Percentiles rank a stretch among this genome's conserved stretches.
Evolutionary conservation across 352 stramenopile genomes (phyloP).

Genomic region (Phytophthora aleatoria): DNA sequence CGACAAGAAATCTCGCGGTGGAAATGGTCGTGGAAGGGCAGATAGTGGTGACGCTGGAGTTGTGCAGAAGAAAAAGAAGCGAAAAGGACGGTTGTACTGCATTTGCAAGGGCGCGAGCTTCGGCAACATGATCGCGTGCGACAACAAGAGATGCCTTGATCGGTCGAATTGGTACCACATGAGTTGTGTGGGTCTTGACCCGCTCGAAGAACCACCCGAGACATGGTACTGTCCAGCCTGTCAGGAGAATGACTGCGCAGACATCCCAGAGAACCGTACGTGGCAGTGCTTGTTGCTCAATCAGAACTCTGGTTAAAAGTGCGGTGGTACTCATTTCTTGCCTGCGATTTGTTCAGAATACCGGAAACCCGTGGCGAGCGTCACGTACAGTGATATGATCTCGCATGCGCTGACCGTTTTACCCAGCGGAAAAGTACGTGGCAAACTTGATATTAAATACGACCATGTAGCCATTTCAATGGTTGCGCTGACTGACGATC

Average conservation of each 20-base stretch:
- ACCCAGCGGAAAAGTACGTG: slow-evolving; percentile 67
- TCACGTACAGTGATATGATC: slow-evolving; percentile 91
- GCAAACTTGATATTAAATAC: slow-evolving; percentile 8
- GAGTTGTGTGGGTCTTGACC: slow-evolving; percentile 66
- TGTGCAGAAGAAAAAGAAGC: slow-evolving; percentile 57
- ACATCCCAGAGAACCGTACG: slow-evolving; percentile 78
- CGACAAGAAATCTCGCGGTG: slow-evolving; percentile 19
- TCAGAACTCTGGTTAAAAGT: no score
- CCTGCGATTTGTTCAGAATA: slow-evolving; percentile 48
- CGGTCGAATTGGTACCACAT: slow-evolving; percentile 89
- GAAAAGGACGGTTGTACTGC: slow-evolving; percentile 75
- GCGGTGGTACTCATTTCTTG: neutral
- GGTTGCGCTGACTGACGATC: slow-evolving; percentile 4
- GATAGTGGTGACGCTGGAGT: slow-evolving; percentile 12
- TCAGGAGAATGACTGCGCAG: slow-evolving; percentile 50
- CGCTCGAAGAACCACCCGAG: slow-evolving; percentile 53
- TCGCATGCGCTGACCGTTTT: slow-evolving; percentile 75
- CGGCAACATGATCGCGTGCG: slow-evolving; percentile 85
- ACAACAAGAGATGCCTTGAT: slow-evolving; percentile 80
- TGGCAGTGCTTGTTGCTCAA: neutral
- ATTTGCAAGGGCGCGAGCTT: slow-evolving; percentile 77
- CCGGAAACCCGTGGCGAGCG: slow-evolving; percentile 77
- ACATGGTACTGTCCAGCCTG: slow-evolving; percentile 81
- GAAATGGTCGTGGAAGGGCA: slow-evolving; percentile 14
- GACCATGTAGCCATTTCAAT: slow-evolving; percentile 20